Conservation (phyloP, 345 rosid genomes). For the Lepidium aucheri region DNA sequence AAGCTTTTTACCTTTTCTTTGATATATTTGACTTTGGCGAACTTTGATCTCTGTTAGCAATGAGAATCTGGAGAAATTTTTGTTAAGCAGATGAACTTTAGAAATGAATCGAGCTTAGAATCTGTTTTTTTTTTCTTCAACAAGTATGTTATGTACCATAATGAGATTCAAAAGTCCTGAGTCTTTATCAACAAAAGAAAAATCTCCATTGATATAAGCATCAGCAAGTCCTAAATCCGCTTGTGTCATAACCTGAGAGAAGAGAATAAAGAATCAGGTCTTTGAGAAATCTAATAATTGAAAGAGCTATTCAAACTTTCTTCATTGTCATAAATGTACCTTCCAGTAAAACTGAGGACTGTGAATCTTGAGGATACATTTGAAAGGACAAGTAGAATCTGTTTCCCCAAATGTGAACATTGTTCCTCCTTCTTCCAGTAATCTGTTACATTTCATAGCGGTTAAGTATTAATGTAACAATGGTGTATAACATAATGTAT, state of each 20-base stretch:
- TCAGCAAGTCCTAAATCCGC: conserved; percentile 95
- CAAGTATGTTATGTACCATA: conserved; percentile 40
- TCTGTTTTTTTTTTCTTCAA: neutral
- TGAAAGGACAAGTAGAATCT: conserved; percentile 33
- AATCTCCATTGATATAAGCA: conserved; percentile 75
- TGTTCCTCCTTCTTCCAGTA: conserved; percentile 89
- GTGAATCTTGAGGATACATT: conserved; percentile 54
- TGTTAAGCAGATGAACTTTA: neutral
- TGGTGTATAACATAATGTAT: neutral
- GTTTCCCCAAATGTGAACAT: conserved; percentile 64
- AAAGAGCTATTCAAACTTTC: neutral
- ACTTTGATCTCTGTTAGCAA: conserved; percentile 53
- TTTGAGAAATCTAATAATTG: neutral
- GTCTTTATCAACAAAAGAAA: conserved; percentile 67
- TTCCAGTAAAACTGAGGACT: conserved; percentile 90
- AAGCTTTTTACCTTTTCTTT: conserved; percentile 48
- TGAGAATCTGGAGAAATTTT: conserved; percentile 47
- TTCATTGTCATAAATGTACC: conserved; percentile 31
- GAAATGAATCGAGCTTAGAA: neutral
- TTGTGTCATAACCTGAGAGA: conserved; percentile 66
- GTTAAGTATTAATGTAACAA: neutral
- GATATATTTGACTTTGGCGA: conserved; percentile 34
- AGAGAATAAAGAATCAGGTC: neutral
- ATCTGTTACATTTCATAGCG: conserved; percentile 23
- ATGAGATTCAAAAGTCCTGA: conserved; percentile 67